Conservation (phyloP, 306 rosid genomes). For the Coriaria nepalensis region DNA sequence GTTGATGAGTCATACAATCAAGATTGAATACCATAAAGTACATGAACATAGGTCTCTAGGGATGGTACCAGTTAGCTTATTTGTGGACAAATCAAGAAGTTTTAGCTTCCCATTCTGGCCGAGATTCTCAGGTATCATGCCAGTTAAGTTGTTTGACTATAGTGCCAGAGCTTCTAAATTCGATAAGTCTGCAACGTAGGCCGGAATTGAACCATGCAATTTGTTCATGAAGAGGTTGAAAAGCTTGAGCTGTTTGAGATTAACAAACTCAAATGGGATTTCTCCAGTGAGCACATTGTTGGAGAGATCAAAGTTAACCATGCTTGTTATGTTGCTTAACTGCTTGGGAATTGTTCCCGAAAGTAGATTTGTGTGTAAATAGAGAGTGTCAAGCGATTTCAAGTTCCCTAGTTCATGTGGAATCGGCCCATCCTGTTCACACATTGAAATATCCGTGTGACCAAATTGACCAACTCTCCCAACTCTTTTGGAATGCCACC, state of each 20-base stretch:
- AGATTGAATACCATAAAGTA: too few relatives aligned
- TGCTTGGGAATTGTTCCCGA: constrained; percentile 66
- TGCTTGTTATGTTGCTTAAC: constrained; percentile 44
- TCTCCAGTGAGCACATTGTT: constrained; percentile 66
- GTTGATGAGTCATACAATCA: too few relatives aligned
- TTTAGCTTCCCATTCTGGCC: constrained; percentile 60
- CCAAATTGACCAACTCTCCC: constrained; percentile 44
- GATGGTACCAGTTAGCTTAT: constrained; percentile 73
- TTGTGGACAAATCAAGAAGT: constrained; percentile 71
- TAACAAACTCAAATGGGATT: constrained; percentile 61
- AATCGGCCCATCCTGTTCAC: constrained; percentile 57
- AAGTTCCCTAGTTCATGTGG: constrained; percentile 62
- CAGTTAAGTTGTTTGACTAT: constrained; percentile 88
- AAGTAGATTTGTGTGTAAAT: constrained; percentile 53
- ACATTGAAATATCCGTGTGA: constrained; percentile 57
- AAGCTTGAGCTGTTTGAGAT: constrained; percentile 49
- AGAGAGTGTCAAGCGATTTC: constrained; percentile 50
- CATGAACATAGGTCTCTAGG: constrained; percentile 54
- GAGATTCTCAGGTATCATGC: constrained; percentile 57
- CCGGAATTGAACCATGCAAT: constrained; percentile 73
- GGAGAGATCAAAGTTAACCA: constrained; percentile 58
- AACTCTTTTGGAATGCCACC: constrained; percentile 72
- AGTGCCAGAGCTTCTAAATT: constrained; percentile 47
- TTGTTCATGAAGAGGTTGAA: constrained; percentile 71
- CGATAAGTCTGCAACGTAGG: constrained; percentile 50